phyloP scores from a whole-genome alignment of 495 filamentous ascomycete genomes.

The Lophiostoma macrostomum region DNA sequence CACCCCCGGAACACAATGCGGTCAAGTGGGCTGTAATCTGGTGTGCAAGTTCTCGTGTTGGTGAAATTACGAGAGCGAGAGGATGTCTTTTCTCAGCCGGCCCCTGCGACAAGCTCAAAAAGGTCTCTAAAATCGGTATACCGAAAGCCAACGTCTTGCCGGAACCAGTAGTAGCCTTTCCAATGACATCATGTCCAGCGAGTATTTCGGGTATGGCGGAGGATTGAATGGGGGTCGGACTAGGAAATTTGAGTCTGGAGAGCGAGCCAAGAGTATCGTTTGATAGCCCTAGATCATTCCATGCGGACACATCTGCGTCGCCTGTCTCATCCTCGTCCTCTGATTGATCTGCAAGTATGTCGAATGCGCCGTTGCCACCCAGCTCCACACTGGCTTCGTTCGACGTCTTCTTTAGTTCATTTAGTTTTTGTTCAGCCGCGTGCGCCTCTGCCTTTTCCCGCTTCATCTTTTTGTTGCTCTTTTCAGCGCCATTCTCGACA shows the following conservation, averaged over 20 bases:
- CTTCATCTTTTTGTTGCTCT: not conserved
- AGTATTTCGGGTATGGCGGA: conserved; percentile 75
- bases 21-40: conserved; percentile 81
- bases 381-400: conserved; percentile 33
- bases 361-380: conserved; percentile 14
- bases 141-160: conserved; percentile 83
- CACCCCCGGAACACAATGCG: conserved; percentile 58
- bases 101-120: conserved; percentile 45
- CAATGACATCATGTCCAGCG: conserved; percentile 70
- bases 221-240: conserved; percentile 77
- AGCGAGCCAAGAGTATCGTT: conserved; percentile 66
- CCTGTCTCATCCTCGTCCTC: conserved; percentile 25
- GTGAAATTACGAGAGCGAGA: conserved; percentile 84
- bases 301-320: conserved; percentile 64
- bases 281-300: conserved; percentile 70
- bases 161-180: conserved; percentile 78
- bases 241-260: conserved; percentile 69
- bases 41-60: conserved; percentile 89
- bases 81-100: conserved; percentile 49
- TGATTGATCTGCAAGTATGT: conserved; percentile 29
- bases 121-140: conserved; percentile 71
- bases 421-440: conserved; percentile 45
- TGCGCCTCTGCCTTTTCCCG: not conserved
- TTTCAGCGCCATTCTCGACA: not conserved
- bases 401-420: conserved; percentile 34